phyloP scores from a whole-genome alignment of 1,284 basidiomycete genomes.

The Kwoniella shivajii region DNA sequence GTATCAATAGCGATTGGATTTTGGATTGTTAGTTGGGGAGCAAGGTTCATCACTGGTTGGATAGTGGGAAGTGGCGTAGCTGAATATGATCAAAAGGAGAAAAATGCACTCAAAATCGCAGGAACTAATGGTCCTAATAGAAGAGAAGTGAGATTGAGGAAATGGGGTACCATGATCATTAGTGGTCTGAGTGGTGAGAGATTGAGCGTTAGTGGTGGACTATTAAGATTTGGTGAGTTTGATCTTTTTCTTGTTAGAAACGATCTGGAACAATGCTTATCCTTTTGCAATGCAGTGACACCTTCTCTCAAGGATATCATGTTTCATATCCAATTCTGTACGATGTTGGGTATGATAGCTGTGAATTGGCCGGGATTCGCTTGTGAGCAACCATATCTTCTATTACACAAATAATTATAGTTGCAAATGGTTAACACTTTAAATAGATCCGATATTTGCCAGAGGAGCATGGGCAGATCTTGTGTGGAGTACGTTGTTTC shows the following conservation, averaged over 20 bases:
- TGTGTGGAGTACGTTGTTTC: constrained; percentile 68
- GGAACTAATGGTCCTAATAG: constrained; percentile 25
- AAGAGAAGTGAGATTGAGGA: constrained; percentile 46
- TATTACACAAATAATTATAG: constrained; percentile 5
- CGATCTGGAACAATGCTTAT: too few relatives aligned
- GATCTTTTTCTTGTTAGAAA: background rate
- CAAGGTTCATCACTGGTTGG: constrained; percentile 81
- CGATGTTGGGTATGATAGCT: constrained; percentile 81
- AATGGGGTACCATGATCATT: constrained; percentile 82
- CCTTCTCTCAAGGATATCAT: constrained; percentile 90
- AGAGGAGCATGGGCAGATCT: constrained; percentile 86
- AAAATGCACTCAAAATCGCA: constrained; percentile 42
- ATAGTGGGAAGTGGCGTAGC: constrained; percentile 47
- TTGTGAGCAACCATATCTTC: constrained; percentile 62
- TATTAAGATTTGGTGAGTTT: constrained; percentile 79
- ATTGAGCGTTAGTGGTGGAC: constrained; percentile 76
- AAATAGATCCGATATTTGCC: constrained; percentile 76
- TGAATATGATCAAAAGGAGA: constrained; percentile 38
- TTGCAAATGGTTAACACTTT: constrained; percentile 13
- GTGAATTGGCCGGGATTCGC: constrained; percentile 91
- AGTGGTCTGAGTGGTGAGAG: constrained; percentile 90
- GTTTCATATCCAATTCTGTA: constrained; percentile 80
- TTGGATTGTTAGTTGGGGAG: constrained; percentile 76
- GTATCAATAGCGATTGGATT: constrained; percentile 76
- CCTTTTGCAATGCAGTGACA: constrained; percentile 63